Percentiles rank a stretch among this genome's conserved stretches.
These are phyloP conservation scores for Rosa persica DNA, from an alignment of 306 rosid species.

Conservation along the genomic window DNA sequence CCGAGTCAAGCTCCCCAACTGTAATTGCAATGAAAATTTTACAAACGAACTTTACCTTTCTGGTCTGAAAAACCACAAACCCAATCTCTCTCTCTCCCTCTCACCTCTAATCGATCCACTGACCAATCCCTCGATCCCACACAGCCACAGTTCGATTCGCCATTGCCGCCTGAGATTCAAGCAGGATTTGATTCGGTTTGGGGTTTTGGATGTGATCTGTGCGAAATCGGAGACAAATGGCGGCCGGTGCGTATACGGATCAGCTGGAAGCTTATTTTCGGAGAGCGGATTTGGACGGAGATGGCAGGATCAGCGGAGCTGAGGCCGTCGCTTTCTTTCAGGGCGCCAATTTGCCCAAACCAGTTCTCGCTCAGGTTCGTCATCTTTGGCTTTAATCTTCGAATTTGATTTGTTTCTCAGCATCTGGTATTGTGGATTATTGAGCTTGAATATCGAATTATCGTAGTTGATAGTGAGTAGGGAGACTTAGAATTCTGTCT, in stretches of 20 bases:
- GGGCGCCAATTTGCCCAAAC: constrained; percentile 79
- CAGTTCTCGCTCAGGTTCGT: constrained; percentile 85
- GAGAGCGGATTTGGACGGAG: constrained; percentile 96
- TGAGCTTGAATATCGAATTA: background rate
- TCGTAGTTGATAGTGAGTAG: background rate
- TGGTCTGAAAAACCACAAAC: background rate
- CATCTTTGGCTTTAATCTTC: background rate
- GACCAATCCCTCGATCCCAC: constrained; percentile 7
- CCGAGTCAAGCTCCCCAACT: background rate
- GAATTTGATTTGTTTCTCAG: background rate
- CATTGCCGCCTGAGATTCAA: constrained; percentile 1
- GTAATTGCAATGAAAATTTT: background rate
- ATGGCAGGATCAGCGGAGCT: constrained; percentile 90
- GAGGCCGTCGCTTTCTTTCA: constrained; percentile 87
- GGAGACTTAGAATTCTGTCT: background rate
- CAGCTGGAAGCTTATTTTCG: constrained; percentile 73
- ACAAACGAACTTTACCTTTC: background rate
- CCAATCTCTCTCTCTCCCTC: background rate
- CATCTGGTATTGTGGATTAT: background rate
- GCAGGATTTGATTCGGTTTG: background rate
- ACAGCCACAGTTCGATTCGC: background rate
- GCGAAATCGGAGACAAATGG: constrained; percentile 25
- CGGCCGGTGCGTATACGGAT: constrained; percentile 65
- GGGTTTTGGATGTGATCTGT: constrained; percentile 24
- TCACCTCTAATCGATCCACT: constrained; percentile 4